Base-by-base conservation (phyloP, 2,329 filamentous ascomycete species). In the Hymenoscyphus fraxineus region DNA sequence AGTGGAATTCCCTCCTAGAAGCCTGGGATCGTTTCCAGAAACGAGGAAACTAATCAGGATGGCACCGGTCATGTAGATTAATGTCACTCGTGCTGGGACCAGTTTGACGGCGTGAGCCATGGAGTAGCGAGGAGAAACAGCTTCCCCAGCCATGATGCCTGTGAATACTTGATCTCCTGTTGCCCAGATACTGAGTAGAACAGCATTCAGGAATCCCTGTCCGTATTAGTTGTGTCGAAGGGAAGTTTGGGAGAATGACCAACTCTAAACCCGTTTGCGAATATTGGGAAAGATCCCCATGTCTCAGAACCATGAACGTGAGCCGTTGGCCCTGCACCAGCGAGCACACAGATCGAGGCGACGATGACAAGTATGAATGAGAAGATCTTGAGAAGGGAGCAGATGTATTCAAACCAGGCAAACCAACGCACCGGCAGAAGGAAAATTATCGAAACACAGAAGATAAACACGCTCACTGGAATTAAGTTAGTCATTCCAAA, bases 291-390 rank as follows among this genome's bases (percentile, higher is more conserved):
- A 39, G 76, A 64, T 32, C 64, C 68, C 77, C 77, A 74, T 54
- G 70, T 75, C 44, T 66, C 71, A 62, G 74, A 76, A 67, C 69
- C 69, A 56, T 73, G 73, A 56, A 73, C 70, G 4, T 71, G 72
- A 39, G 76, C 73, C 2, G 73, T 69, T 1, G 78, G 75, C 1
- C 77, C 79, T 41, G 79, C 79, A 10, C 78, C 79, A 10, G 71
- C 64, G 38, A 78, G 74, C 56, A 80, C 72, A 19, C 78, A 76
- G 16, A 79, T 67, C 0, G 71, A 73, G n/a, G 75, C 62, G 22
- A 78, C 65, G 44, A 78, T 74, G 60, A 78, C 70, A 19, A 78
- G 71, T 15, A 80, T 59, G 60, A 79, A 74, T 12, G 74, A 65
- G 6, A 77, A 54, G 22, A 79, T 75, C 63, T 79, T 79, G 62